Evolutionary conservation across 495 filamentous ascomycete species (phyloP).

Genomic region (Hypoxylon trugodes): DNA sequence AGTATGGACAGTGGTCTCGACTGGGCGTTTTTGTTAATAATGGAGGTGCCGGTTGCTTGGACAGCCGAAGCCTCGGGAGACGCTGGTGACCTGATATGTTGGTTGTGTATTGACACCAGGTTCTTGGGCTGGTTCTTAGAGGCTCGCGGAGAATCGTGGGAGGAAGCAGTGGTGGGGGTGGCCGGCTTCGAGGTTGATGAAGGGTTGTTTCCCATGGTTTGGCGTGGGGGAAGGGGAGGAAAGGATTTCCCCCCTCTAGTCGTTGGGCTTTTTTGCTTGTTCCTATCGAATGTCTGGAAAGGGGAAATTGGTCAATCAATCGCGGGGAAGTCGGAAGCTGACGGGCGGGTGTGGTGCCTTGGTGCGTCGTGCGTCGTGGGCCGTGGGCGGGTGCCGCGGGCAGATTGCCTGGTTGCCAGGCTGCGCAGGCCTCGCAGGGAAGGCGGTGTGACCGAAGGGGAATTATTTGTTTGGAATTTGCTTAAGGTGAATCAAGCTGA

Average conservation of each 20-base stretch:
- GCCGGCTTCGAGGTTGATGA: conserved; percentile 47
- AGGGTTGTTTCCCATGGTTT: conserved; percentile 54
- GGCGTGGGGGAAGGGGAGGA: conserved; percentile 35
- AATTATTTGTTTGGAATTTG: conserved; percentile 10
- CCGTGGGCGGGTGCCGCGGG: conserved; percentile 20
- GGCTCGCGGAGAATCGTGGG: conserved; percentile 48
- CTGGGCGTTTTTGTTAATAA: conserved; percentile 52
- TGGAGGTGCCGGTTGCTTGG: conserved; percentile 61
- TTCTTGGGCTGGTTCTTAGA: conserved; percentile 47
- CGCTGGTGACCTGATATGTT: conserved; percentile 53
- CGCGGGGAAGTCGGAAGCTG: conserved; percentile 41
- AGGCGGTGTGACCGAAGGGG: conserved; percentile 35
- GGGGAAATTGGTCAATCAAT: conserved; percentile 26
- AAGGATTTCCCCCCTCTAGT: conserved; percentile 23
- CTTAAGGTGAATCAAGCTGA: conserved; percentile 30
- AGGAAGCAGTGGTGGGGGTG: conserved; percentile 46
- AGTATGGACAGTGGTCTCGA: conserved; percentile 50
- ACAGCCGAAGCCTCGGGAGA: conserved; percentile 62
- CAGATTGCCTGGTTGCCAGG: background rate
- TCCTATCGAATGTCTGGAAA: conserved; percentile 21
- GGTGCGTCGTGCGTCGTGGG: conserved; percentile 28
- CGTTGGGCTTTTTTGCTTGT: conserved; percentile 25
- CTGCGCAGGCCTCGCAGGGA: conserved; percentile 1
- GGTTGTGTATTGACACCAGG: conserved; percentile 42
- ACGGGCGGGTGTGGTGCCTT: conserved; percentile 42